Evolutionary conservation across 495 filamentous ascomycete genomes (phyloP), one percentile per base, ranked within the genome.

Genomic region (Penicillium roqueforti): DNA sequence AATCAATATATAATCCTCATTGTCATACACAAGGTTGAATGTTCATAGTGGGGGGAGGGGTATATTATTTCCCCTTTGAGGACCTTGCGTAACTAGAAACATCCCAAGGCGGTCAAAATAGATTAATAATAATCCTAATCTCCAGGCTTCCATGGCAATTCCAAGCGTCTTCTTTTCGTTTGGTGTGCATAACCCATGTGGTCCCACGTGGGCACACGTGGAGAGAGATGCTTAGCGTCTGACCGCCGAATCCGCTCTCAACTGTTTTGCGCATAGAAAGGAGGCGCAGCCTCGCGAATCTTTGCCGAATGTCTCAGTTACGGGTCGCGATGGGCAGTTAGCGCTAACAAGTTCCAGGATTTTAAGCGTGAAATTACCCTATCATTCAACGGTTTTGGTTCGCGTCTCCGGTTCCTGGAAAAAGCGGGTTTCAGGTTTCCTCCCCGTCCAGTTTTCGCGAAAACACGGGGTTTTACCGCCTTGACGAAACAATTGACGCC

Each of bases 141-240:
- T 25, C n/a, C 10, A 25, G 48, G 43, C 54, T 51, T 68, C 66
- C 59, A 65, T 47, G 50, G 49, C 53, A 59, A 60, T 71, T 71
- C 66, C 52, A 71, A 54, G 62, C 59, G 60, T 43, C 54, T 63
- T 65, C 47, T 57, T 52, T 51, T 62, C 37, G 55, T 59, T 49
- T 38, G 58, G 47, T 37, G 45, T 42, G 47, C 59, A 60, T 50
- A 59, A 63, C 56, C 68, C 68, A 71, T 71, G 68, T 67, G 53
- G 66, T 63, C 58, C 65, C 70, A 73, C 70, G 70, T 73, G 70
- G 61, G 65, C 61, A 62, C 70, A 68, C 67, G 70, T 71, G 67
- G 70, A 65, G 64, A 53, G 70, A 65, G 64, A 57, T 60, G 49
- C 45, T 45, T 44, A 56, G 51, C 47, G 53, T 51, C 41, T 58